phyloP scores from a whole-genome alignment of 2,329 filamentous ascomycete species.

The Didymella lethalis region DNA sequence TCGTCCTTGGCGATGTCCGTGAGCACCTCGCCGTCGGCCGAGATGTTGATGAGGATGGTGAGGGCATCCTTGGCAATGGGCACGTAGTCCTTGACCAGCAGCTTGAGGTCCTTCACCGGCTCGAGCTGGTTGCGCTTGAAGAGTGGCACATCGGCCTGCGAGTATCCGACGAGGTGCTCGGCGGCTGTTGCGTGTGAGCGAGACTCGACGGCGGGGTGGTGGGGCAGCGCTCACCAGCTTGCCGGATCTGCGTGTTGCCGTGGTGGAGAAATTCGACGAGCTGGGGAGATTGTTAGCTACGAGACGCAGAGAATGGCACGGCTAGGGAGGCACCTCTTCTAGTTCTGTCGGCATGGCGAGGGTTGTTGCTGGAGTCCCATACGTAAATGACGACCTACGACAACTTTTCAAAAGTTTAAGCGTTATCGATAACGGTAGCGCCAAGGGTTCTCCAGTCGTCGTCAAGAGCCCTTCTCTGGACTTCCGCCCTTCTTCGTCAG shows the following conservation, averaged over 20 bases:
- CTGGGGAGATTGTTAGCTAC: slow-evolving; percentile 54
- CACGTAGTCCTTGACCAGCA: slow-evolving; percentile 84
- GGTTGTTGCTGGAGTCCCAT: slow-evolving; percentile 22
- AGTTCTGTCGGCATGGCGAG: slow-evolving; percentile 58
- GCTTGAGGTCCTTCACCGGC: slow-evolving; percentile 85
- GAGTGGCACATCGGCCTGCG: slow-evolving; percentile 75
- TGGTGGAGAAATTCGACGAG: slow-evolving; percentile 93
- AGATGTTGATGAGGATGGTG: slow-evolving; percentile 87
- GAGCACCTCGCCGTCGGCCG: slow-evolving; percentile 78
- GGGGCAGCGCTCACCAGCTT: slow-evolving; percentile 66
- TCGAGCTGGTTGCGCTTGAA: slow-evolving; percentile 84
- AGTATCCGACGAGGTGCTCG: slow-evolving; percentile 86
- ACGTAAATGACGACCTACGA: slow-evolving; percentile 40
- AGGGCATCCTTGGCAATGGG: slow-evolving; percentile 92
- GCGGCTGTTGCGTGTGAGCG: slow-evolving; percentile 63
- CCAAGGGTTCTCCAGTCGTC: background rate
- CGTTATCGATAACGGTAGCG: slow-evolving; percentile 46
- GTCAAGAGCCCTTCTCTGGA: slow-evolving; percentile 7
- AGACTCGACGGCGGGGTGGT: slow-evolving; percentile 32
- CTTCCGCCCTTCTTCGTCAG: slow-evolving; percentile 7
- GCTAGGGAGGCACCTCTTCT: slow-evolving; percentile 53
- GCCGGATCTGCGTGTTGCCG: slow-evolving; percentile 88
- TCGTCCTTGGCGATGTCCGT: slow-evolving; percentile 78
- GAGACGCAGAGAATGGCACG: background rate
- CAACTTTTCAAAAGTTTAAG: slow-evolving; percentile 28